Conservation (phyloP, 106 monocot species). For the Dioscorea zingiberensis region DNA sequence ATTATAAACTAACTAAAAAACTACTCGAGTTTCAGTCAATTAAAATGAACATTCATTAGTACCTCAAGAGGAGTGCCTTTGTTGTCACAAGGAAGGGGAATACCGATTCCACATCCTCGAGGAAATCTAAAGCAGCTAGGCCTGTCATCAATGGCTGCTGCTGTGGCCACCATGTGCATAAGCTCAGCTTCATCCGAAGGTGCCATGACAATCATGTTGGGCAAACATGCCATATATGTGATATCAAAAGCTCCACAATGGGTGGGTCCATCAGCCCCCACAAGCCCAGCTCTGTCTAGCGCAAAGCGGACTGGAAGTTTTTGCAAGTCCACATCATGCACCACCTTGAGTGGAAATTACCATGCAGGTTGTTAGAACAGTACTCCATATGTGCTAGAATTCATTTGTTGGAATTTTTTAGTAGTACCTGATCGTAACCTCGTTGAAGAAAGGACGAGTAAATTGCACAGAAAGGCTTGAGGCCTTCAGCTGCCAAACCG, state of each 20-base stretch:
- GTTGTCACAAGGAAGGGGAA: conserved; percentile 40
- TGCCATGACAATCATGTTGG: conserved; percentile 97
- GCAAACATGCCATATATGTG: conserved; percentile 83
- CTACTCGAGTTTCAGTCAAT: background rate
- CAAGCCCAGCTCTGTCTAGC: conserved; percentile 75
- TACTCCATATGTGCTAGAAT: too few species aligned
- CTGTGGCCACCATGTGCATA: conserved; percentile 91
- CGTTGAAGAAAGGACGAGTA: conserved; percentile 91
- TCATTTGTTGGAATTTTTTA: too few species aligned
- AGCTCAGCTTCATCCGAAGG: conserved; percentile 84
- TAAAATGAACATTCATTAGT: background rate
- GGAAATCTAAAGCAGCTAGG: conserved; percentile 88
- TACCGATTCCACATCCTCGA: conserved; percentile 66
- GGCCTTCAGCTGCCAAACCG: conserved; percentile 73
- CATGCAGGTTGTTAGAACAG: too few species aligned
- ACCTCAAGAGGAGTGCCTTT: conserved; percentile 81
- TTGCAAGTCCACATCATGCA: conserved; percentile 87
- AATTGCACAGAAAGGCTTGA: conserved; percentile 96
- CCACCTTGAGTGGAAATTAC: conserved; percentile 33
- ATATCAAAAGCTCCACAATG: conserved; percentile 90
- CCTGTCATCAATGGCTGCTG: conserved; percentile 74
- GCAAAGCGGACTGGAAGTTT: conserved; percentile 78
- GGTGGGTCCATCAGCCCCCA: conserved; percentile 86
- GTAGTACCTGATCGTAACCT: conserved; percentile 75
- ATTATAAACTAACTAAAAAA: background rate